These are phyloP conservation scores for Pyrenula aspistea DNA, from an alignment of 495 filamentous ascomycete genomes.

Conservation along the genomic window DNA sequence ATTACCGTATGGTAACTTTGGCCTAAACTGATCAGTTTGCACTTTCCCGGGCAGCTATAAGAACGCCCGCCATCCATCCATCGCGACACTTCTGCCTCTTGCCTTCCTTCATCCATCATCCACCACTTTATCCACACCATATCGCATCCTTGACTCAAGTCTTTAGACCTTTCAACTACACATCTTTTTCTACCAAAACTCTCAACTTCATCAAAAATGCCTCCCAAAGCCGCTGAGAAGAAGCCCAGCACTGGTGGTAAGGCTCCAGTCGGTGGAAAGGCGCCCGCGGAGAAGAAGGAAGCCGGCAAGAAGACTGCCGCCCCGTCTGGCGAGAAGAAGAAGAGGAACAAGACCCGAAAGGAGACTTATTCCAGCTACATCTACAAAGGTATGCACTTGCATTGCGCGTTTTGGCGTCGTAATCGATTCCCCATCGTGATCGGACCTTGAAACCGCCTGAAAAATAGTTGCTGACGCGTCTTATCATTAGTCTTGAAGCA, in stretches of 20 bases:
- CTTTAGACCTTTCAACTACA: conserved; percentile 10
- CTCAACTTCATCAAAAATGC: conserved; percentile 49
- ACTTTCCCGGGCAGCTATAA: conserved; percentile 36
- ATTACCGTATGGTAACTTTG: conserved; percentile 40
- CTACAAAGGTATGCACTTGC: conserved; percentile 79
- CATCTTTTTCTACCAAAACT: conserved; percentile 3
- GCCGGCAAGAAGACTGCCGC: conserved; percentile 97
- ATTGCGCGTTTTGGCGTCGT: neutral
- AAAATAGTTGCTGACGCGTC: conserved; percentile 25
- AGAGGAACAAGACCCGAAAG: conserved; percentile 99
- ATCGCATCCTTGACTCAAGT: conserved; percentile 19
- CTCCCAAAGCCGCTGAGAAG: conserved; percentile 90
- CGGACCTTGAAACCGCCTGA: too few species aligned
- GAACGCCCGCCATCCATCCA: conserved; percentile 31
- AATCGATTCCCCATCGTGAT: conserved; percentile 1
- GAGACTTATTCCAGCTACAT: conserved; percentile 99
- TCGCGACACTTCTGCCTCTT: conserved; percentile 31
- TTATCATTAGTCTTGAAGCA: conserved; percentile 80
- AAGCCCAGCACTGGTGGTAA: conserved; percentile 95
- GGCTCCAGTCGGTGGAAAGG: conserved; percentile 79
- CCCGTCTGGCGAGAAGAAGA: conserved; percentile 96
- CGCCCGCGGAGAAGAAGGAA: conserved; percentile 96
- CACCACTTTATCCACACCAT: conserved; percentile 22
- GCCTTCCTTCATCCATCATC: conserved; percentile 12
- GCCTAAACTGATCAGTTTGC: conserved; percentile 32